These are phyloP conservation scores for Arthrobotrys iridis DNA, from an alignment of 2,329 filamentous ascomycete species.

Conservation along the genomic window DNA sequence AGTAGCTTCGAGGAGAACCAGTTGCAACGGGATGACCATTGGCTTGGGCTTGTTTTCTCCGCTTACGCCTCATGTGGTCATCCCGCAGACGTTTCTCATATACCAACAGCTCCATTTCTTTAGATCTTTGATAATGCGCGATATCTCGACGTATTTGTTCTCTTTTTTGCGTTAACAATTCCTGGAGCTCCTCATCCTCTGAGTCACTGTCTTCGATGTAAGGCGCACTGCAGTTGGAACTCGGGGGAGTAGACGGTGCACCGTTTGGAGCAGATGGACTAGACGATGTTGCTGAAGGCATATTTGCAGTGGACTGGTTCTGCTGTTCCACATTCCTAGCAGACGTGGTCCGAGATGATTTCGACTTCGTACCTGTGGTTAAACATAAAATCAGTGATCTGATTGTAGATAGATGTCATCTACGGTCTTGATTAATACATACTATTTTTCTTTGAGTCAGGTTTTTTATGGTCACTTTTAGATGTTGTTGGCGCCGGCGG, in stretches of 20 bases:
- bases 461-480: slow-evolving; percentile 28
- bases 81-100: slow-evolving; percentile 52
- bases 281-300: slow-evolving; percentile 6
- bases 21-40: slow-evolving; percentile 25
- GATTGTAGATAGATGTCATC: neutral
- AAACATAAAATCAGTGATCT: neutral
- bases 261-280: neutral
- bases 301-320: slow-evolving; percentile 12
- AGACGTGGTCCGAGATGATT: neutral
- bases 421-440: slow-evolving; percentile 14
- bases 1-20: slow-evolving; percentile 49
- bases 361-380: slow-evolving; percentile 20
- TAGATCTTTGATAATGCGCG: slow-evolving; percentile 39
- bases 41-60: slow-evolving; percentile 44
- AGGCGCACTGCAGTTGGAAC: slow-evolving; percentile 23
- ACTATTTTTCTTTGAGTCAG: slow-evolving; percentile 31
- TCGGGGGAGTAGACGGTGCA: neutral
- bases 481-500: slow-evolving; percentile 14
- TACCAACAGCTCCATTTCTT: slow-evolving; percentile 50
- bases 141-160: slow-evolving; percentile 50
- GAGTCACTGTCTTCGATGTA: slow-evolving; percentile 53
- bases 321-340: slow-evolving; percentile 21
- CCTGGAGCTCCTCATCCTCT: slow-evolving; percentile 51
- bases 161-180: slow-evolving; percentile 40
- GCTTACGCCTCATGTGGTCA: slow-evolving; percentile 48